Conservation (phyloP, 352 stramenopile genomes). For the Stramenopiles sp. region DNA sequence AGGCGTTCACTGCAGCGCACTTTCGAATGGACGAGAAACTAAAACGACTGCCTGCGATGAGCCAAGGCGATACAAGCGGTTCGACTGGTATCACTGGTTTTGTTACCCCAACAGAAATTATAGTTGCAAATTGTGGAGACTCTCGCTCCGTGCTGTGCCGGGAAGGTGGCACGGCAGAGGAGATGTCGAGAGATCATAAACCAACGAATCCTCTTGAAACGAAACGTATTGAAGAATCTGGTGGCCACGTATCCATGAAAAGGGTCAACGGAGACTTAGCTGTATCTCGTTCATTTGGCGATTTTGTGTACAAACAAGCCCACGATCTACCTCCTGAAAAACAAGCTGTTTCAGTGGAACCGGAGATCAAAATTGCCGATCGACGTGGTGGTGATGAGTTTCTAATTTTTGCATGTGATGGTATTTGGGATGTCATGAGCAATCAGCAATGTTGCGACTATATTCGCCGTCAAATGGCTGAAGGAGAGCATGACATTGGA, state of each 20-base stretch:
- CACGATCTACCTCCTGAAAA: conserved; percentile 31
- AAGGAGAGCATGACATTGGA: conserved; percentile 40
- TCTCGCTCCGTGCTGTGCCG: conserved; percentile 74
- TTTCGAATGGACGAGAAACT: conserved; percentile 1
- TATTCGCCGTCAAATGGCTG: conserved; percentile 59
- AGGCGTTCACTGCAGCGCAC: not conserved
- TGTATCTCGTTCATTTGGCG: conserved; percentile 63
- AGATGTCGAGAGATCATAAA: conserved; percentile 58
- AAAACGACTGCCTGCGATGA: not conserved
- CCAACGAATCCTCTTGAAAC: conserved; percentile 53
- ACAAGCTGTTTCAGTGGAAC: conserved; percentile 42
- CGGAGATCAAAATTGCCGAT: conserved; percentile 18
- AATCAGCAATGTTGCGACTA: conserved; percentile 69
- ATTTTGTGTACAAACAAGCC: conserved; percentile 27
- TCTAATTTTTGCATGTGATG: conserved; percentile 71
- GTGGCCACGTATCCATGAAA: conserved; percentile 64
- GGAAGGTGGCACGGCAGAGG: conserved; percentile 30
- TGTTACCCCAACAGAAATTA: conserved; percentile 44
- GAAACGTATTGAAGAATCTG: conserved; percentile 44
- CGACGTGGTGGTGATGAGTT: conserved; percentile 57
- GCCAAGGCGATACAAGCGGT: conserved; percentile 19
- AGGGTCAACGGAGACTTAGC: conserved; percentile 73
- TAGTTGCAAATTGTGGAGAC: conserved; percentile 71
- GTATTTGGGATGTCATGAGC: conserved; percentile 76
- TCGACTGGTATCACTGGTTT: conserved; percentile 48